These are phyloP conservation scores for Agrostemma githago DNA, from an alignment of 148 eudicot species.

Conservation along the genomic window DNA sequence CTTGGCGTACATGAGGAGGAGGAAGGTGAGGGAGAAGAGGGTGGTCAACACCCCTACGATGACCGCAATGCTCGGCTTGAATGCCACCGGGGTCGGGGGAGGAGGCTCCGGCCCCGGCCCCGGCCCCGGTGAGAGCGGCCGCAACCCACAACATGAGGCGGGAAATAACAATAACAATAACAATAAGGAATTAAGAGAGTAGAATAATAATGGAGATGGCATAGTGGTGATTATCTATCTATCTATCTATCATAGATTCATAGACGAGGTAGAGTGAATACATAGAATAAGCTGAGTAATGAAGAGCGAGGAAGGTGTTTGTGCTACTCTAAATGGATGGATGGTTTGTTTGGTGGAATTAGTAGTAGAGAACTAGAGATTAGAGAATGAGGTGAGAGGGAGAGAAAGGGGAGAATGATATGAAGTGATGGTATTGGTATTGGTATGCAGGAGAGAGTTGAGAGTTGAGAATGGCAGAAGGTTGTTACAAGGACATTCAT, in stretches of 20 bases:
- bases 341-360: no score
- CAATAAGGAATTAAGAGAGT: neutral
- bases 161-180: neutral
- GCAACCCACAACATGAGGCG: neutral
- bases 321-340: no score
- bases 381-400: neutral
- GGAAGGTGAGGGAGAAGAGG: constrained; percentile 52
- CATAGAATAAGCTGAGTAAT: neutral
- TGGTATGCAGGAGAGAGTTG: neutral
- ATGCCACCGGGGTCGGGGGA: constrained; percentile 22
- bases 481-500: constrained; percentile 29
- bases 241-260: no score
- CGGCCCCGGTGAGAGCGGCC: constrained; percentile 27
- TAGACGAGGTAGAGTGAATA: neutral
- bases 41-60: constrained; percentile 47
- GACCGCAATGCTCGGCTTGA: constrained; percentile 55
- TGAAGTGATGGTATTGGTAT: constrained; percentile 2
- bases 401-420: neutral
- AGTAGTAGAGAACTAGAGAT: no score
- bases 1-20: constrained; percentile 55
- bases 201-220: neutral
- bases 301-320: no score
- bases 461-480: constrained; percentile 17
- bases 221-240: no score
- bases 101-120: constrained; percentile 5